Evolutionary conservation across 139 green algal species (phyloP), one percentile per base, ranked within the genome.

Genomic region (Desmodesmus armatus): DNA sequence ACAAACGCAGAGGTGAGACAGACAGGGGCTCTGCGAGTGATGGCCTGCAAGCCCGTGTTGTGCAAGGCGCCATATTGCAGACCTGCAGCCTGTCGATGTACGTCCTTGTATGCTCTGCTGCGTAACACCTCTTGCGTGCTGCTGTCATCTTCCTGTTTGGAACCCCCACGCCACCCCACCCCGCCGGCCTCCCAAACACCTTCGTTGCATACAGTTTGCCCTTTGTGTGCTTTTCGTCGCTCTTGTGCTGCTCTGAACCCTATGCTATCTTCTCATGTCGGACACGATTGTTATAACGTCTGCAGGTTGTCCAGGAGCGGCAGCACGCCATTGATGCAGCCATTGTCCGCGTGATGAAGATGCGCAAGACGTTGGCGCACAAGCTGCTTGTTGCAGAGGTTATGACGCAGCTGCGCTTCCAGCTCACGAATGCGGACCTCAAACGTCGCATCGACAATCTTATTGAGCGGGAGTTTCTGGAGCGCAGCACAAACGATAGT

Each of bases 271-370:
- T 9, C 55, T 5, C 3, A 13, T 65, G 55, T n/a, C n/a, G n/a
- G n/a, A n/a, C n/a, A n/a, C n/a, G n/a, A n/a, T n/a, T n/a, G n/a
- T n/a, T 40, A 0, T 37, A 23, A 39, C 40, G 3, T 25, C 67
- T 88, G 51, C 91, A 97, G 81, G 95, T 98, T 15, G 85, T 98
- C 41, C 93, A 97, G 65, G 96, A 98, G 88, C 89, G 96, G 29
- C 94, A 98, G 88, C 96, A 98, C 85, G 94, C 98, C 91, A 98
- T 99, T 70, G 97, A 99, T 87, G 97, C 97, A 0, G 97, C 97
- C 21, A 95, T 99, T 17, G 96, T 99, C 79, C 94, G 97, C n/a
- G 96, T 99, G 78, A 99, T 99, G 97, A 99, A 99, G 93, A 98
- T 94, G 62, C 91, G 97, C 66, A 98, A 98, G 87, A 93, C 92